These are phyloP conservation scores for Albatrellus ellisii DNA, from an alignment of 768 basidiomycete genomes.

Conservation along the genomic window DNA sequence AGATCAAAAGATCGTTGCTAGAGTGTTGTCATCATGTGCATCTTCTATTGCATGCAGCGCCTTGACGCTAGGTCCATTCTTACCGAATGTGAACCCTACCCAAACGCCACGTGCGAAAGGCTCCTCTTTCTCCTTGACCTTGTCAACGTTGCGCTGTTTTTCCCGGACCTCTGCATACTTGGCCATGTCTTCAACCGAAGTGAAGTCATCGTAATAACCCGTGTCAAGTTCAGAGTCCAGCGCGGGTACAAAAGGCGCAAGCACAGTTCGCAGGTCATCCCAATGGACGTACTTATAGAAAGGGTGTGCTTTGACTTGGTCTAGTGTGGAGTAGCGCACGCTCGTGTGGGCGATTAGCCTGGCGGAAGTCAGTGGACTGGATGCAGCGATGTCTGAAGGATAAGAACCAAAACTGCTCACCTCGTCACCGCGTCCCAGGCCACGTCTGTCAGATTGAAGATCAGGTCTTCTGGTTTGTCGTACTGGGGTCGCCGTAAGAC, in stretches of 20 bases:
- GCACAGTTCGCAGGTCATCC: conserved; percentile 61
- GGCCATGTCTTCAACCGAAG: conserved; percentile 85
- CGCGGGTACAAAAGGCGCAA: conserved; percentile 88
- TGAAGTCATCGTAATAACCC: conserved; percentile 90
- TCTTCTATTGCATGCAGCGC: conserved; percentile 19
- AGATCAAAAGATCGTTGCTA: conserved; percentile 26
- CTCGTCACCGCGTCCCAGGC: conserved; percentile 92
- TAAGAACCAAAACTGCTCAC: conserved; percentile 32
- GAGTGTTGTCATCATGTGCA: conserved; percentile 17
- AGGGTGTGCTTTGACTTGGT: conserved; percentile 60
- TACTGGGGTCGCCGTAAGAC: conserved; percentile 90
- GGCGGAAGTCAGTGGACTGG: neutral
- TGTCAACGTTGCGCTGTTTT: conserved; percentile 91
- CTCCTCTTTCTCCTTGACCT: conserved; percentile 82
- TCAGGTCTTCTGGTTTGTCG: conserved; percentile 88
- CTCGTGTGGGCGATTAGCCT: conserved; percentile 85
- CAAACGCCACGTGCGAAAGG: conserved; percentile 60
- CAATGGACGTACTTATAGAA: conserved; percentile 76
- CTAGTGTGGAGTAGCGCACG: conserved; percentile 61
- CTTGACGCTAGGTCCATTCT: conserved; percentile 60
- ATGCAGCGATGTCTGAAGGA: neutral
- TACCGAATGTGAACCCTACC: conserved; percentile 89
- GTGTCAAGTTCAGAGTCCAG: conserved; percentile 92
- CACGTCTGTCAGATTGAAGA: conserved; percentile 88
- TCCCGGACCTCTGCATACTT: conserved; percentile 98